phyloP scores from a whole-genome alignment of 768 basidiomycete species.

The Neoboletus subvelutipes region DNA sequence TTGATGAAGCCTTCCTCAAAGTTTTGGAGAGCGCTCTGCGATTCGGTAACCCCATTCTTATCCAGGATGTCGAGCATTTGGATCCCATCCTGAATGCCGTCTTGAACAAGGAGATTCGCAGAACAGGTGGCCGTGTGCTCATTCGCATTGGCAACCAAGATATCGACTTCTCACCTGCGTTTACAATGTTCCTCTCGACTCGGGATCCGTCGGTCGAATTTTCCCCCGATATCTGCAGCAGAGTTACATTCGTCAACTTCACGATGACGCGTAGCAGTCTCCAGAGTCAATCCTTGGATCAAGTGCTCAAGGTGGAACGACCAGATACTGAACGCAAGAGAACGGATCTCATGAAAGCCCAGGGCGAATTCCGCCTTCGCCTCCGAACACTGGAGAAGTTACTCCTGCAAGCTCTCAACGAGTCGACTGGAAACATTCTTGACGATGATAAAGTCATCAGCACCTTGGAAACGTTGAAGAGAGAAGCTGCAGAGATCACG shows the following conservation, averaged over 20 bases:
- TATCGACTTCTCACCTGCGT: slow-evolving; percentile 99
- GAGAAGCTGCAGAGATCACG: slow-evolving; percentile 94
- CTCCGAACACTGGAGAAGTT: slow-evolving; percentile 91
- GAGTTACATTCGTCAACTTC: slow-evolving; percentile 94
- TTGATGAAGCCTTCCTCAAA: slow-evolving; percentile 98
- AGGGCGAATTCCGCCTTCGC: slow-evolving; percentile 95
- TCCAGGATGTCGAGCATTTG: slow-evolving; percentile 96
- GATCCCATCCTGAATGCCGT: slow-evolving; percentile 98
- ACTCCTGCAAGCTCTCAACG: slow-evolving; percentile 91
- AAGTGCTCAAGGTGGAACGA: slow-evolving; percentile 94
- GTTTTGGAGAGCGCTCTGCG: slow-evolving; percentile 98
- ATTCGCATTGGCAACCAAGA: slow-evolving; percentile 97
- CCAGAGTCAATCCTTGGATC: slow-evolving; percentile 96
- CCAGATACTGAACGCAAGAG: slow-evolving; percentile 95
- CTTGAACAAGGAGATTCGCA: slow-evolving; percentile 92
- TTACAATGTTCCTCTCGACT: slow-evolving; percentile 99
- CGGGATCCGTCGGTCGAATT: slow-evolving; percentile 97
- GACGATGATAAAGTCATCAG: slow-evolving; percentile 99
- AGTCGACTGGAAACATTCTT: slow-evolving; percentile 94
- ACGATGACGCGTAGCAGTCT: slow-evolving; percentile 99
- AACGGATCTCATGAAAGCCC: slow-evolving; percentile 95
- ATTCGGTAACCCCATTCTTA: slow-evolving; percentile 95
- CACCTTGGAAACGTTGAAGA: slow-evolving; percentile 92
- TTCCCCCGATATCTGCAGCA: slow-evolving; percentile 97
- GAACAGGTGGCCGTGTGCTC: slow-evolving; percentile 95